Base-by-base conservation (phyloP, 2,329 filamentous ascomycete genomes). In the Trichoderma polysporum region DNA sequence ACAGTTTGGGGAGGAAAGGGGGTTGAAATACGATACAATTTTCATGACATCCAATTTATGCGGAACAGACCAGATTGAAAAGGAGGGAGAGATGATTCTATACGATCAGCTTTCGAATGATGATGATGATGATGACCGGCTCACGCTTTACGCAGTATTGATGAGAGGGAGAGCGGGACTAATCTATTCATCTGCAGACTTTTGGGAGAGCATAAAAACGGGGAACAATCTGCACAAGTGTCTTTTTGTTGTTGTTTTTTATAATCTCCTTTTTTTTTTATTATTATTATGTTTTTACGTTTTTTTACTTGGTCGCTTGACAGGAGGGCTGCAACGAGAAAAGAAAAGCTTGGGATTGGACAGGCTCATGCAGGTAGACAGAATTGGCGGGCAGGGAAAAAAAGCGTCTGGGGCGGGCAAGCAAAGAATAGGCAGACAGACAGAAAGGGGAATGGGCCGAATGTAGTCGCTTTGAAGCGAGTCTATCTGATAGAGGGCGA, bases 141-240 rank as follows among this genome's bases (percentile, higher is more conserved):
- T 66, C 62, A 61, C 63, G 66, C 39, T 68, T 62, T 68, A 49
- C 29, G 37, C 45, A 49, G 37, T 49, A 57, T 19, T 31, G 29
- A 63, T 52, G 25, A 33, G 22, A 31, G 13, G 31, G 25, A 19
- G 37, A 59, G 47, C 45, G 39, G 60, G 50, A 25, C 47, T 54
- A 52, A 45, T 53, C 61, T 45, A 49, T 56, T 59, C 62, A 66
- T 66, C 67, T 66, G 41, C 52, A 63, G 62, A 57, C 47, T 56
- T 27, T 50, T 33, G 19, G 31, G 27, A 33, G 58, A 33, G 35
- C 27, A 57, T 31, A 54, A 59, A 60, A 57, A 74, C 58, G 74
- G 72, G 68, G 71, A 67, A 70, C 66, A 69, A 70, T 75, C 56
- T 73, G 72, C 68, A 67, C 53, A 65, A 45, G 67, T 70, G 69